Conservation (phyloP, 805 yeast genomes). For the Schizosaccharomyces osmophilus region DNA sequence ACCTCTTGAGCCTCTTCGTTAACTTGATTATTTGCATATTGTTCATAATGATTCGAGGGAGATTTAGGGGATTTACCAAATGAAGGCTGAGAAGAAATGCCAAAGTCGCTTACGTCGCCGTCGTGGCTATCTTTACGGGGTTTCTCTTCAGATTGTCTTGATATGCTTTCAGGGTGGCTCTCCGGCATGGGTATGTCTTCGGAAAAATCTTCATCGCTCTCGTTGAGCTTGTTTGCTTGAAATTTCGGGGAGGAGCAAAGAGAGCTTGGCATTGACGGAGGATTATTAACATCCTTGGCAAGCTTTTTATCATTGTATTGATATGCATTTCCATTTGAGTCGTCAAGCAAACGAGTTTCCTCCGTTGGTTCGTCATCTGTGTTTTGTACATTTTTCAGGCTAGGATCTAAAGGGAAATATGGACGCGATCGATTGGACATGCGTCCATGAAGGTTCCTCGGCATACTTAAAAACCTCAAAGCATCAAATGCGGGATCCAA, state of each 20-base stretch:
- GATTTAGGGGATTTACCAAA: background rate
- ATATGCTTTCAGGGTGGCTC: background rate
- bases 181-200: background rate
- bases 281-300: background rate
- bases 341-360: background rate
- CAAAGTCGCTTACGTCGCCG: background rate
- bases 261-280: background rate
- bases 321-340: background rate
- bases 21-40: background rate
- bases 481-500: no score
- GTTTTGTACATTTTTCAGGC: no score
- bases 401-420: no score
- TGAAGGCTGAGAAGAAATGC: background rate
- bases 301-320: background rate
- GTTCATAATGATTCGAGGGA: background rate
- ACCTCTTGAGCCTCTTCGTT: background rate
- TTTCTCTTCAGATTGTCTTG: background rate
- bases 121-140: background rate
- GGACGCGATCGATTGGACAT: no score
- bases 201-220: background rate
- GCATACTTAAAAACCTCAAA: no score
- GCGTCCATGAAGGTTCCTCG: no score
- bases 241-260: background rate
- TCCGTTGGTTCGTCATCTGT: background rate
- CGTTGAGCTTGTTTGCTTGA: background rate